Evolutionary conservation across 2,329 filamentous ascomycete genomes (phyloP), one percentile per base, ranked within the genome.

Genomic region (Penicillium sp.): DNA sequence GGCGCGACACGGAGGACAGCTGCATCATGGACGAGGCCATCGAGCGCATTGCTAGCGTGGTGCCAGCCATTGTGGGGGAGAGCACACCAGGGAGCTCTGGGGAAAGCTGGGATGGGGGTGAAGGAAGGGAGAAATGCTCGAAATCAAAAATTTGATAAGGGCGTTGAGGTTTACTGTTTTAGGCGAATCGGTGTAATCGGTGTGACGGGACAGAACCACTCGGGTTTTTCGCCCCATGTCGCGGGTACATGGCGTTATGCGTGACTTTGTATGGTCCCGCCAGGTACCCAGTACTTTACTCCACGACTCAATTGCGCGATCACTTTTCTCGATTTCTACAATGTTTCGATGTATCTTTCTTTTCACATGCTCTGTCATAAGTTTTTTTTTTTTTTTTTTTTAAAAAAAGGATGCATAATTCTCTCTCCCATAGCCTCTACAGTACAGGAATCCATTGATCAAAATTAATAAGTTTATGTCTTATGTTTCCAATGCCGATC

Each of bases 1-100:
- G 69, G 67, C 71, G 72, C 66, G 73, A 73, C 65, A 72, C 62
- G 59, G 70, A 68, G 54, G 72, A 70, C 60, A 74, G 62, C 64
- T 71, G 70, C 67, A 73, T 68, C 49, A 67, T 66, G 29, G 70
- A 64, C 27, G 68, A 66, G 42, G 63, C 66, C 72, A 73, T 72
- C 45, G 70, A 65, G 50, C 71, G 71, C 60, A 73, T 67, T 57
- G 70, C 67, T 60, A 73, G 67, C 60, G 69, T 63, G 60, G 64
- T 68, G 69, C 69, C 69, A 67, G 72, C 72, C 72, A 74, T 74
- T 65, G 63, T 69, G 55, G 62, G 31, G 50, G 25, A 62, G 53
- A 56, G 55, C 60, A 57, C 68, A 67, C 66, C 61, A 61, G 48
- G 35, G 16, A 26, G 23, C 33, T 27, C 21, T 59, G 23, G 43